Percentiles rank a stretch among this genome's conserved stretches.
phyloP scores from a whole-genome alignment of 495 filamentous ascomycete species.

The Daldinia concentrica region DNA sequence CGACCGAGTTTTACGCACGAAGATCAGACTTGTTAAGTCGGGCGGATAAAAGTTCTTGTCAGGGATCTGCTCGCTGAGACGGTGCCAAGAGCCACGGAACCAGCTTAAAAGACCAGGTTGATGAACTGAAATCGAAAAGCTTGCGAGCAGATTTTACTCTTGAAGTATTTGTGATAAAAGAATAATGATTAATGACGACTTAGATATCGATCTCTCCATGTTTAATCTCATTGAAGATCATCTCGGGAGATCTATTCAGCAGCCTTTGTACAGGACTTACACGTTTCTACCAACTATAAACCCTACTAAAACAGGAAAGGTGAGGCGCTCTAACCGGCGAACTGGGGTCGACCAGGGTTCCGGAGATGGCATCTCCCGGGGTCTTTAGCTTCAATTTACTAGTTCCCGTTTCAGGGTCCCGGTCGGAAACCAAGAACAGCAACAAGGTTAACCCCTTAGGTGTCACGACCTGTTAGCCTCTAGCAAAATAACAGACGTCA shows the following conservation, averaged over 20 bases:
- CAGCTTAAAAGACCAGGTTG: constrained; percentile 5
- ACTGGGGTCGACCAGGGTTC: constrained; percentile 16
- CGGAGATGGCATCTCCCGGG: constrained; percentile 39
- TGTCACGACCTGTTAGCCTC: constrained; percentile 26
- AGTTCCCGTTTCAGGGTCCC: constrained; percentile 40
- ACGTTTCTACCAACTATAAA: constrained; percentile 4
- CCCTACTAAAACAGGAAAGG: constrained; percentile 28
- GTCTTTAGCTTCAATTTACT: constrained; percentile 29
- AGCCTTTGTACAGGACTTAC: neutral
- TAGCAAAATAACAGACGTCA: constrained; percentile 9
- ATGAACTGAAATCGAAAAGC: constrained; percentile 12
- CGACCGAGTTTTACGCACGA: constrained; percentile 36
- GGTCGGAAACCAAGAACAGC: constrained; percentile 38
- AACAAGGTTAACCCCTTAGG: constrained; percentile 31
- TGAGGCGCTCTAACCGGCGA: constrained; percentile 19
- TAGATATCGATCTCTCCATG: too few species aligned
- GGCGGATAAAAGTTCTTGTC: constrained; percentile 19
- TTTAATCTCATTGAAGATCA: neutral
- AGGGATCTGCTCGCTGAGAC: constrained; percentile 41
- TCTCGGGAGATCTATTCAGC: neutral
- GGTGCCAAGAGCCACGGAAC: constrained; percentile 29
- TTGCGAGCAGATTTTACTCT: neutral
- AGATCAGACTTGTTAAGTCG: constrained; percentile 39
- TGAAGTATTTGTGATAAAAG: neutral
- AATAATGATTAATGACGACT: neutral